Percentiles rank a stretch among this genome's conserved stretches.
phyloP scores from a whole-genome alignment of 371 early-diverging fungal species.

The Mucor lusitanicus region DNA sequence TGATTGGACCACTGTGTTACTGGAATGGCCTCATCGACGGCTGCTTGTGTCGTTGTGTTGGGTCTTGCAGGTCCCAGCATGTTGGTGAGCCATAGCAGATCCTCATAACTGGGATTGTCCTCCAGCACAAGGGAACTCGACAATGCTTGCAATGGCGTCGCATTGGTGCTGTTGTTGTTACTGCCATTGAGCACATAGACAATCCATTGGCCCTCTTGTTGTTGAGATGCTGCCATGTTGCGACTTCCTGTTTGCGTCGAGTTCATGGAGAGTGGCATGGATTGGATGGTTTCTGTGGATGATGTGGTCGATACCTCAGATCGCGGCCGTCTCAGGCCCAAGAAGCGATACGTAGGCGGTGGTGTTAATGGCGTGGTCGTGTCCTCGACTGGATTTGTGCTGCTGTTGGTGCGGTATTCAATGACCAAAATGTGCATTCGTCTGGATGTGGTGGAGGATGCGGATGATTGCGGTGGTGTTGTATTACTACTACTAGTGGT shows the following conservation, averaged over 20 bases:
- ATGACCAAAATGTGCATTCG: slow-evolving; percentile 27
- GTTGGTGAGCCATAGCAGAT: slow-evolving; percentile 54
- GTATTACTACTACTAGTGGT: not conserved
- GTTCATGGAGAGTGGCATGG: slow-evolving; percentile 24
- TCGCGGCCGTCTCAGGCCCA: slow-evolving; percentile 20
- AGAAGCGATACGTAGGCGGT: slow-evolving; percentile 1
- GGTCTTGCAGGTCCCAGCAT: slow-evolving; percentile 65
- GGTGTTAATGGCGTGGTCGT: not conserved
- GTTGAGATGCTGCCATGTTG: not conserved
- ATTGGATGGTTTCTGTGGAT: slow-evolving; percentile 29
- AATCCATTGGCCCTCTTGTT: slow-evolving; percentile 35
- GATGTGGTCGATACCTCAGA: slow-evolving; percentile 24
- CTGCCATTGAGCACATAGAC: slow-evolving; percentile 37
- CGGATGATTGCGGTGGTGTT: slow-evolving; percentile 1
- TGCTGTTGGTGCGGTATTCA: slow-evolving; percentile 11
- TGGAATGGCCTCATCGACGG: slow-evolving; percentile 45
- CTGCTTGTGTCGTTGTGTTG: slow-evolving; percentile 52
- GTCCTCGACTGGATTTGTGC: not conserved
- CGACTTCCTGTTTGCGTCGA: slow-evolving; percentile 4
- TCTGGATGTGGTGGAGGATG: slow-evolving; percentile 11
- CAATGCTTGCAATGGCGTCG: slow-evolving; percentile 9
- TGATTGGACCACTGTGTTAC: slow-evolving; percentile 39
- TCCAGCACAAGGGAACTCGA: slow-evolving; percentile 9
- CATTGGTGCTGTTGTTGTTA: not conserved
- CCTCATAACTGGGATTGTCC: slow-evolving; percentile 58